Evolutionary conservation across 2,329 filamentous ascomycete genomes (phyloP).

Genomic region (Teratosphaeria nubilosa): DNA sequence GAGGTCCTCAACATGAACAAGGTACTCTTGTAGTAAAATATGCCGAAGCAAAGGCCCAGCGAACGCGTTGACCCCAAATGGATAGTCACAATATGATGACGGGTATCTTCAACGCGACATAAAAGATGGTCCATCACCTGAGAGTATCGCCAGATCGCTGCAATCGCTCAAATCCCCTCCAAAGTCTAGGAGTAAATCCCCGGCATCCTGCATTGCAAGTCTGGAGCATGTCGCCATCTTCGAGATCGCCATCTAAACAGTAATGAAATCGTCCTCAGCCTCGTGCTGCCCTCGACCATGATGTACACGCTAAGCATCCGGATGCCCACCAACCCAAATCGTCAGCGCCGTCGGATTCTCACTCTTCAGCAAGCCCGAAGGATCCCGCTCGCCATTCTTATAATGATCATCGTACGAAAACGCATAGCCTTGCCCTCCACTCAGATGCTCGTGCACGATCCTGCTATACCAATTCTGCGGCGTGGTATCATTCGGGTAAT

Average conservation of each 20-base stretch:
- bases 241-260: too few species aligned
- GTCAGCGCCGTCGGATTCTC: neutral
- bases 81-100: neutral
- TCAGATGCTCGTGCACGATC: slow-evolving; percentile 50
- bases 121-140: neutral
- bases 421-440: slow-evolving; percentile 49
- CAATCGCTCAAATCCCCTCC: too few species aligned
- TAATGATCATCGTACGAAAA: slow-evolving; percentile 62
- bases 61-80: too few species aligned
- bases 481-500: slow-evolving; percentile 30
- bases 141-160: neutral
- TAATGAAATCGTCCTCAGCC: too few species aligned
- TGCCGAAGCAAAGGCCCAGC: neutral
- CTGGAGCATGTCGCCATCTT: too few species aligned
- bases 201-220: too few species aligned
- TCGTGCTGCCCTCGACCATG: neutral
- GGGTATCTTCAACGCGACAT: neutral
- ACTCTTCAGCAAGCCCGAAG: neutral
- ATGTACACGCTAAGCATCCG: neutral
- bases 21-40: neutral
- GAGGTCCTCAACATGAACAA: neutral
- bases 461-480: slow-evolving; percentile 45
- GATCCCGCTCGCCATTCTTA: slow-evolving; percentile 26
- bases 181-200: too few species aligned
- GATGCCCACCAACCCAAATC: slow-evolving; percentile 1